Evolutionary conservation across 371 early-diverging fungal species (phyloP).

Genomic region (Zychaea mexicana): DNA sequence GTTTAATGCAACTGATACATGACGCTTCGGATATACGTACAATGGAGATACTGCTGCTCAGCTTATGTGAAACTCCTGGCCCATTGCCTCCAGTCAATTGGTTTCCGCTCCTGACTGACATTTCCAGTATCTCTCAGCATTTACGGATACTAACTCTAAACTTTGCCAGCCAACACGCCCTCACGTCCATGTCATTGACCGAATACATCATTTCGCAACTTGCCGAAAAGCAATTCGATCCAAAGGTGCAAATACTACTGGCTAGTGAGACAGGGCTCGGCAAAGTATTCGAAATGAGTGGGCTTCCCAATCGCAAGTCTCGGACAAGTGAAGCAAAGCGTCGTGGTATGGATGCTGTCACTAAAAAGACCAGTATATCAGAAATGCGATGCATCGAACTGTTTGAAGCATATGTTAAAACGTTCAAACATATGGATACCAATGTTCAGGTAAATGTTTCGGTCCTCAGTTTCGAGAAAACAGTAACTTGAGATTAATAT

Average conservation of each 20-base stretch:
- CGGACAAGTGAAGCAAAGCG: conserved; percentile 31
- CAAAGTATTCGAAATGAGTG: conserved; percentile 47
- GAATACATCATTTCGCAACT: conserved; percentile 54
- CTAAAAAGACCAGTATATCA: conserved; percentile 47
- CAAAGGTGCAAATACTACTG: conserved; percentile 10
- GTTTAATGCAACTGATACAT: conserved; percentile 9
- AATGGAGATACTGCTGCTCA: conserved; percentile 18
- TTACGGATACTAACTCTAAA: conserved; percentile 29
- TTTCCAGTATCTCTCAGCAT: conserved; percentile 28
- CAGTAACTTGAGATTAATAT: not conserved
- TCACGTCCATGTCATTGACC: conserved; percentile 53
- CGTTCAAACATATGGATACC: conserved; percentile 9
- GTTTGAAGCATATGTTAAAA: conserved; percentile 27
- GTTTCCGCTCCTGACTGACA: conserved; percentile 43
- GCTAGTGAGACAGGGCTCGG: conserved; percentile 49
- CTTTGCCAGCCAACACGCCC: conserved; percentile 56
- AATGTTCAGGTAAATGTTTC: conserved; percentile 14
- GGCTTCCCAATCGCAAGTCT: conserved; percentile 22
- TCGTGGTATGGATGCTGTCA: conserved; percentile 58
- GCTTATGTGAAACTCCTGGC: conserved; percentile 38
- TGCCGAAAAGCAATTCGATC: conserved; percentile 5
- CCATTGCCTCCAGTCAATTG: conserved; percentile 65
- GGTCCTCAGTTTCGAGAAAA: not conserved
- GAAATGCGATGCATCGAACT: conserved; percentile 48
- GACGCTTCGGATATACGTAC: not conserved